Evolutionary conservation across 441 rosid genomes (phyloP).

Genomic region (Gossypium schwendimanii): DNA sequence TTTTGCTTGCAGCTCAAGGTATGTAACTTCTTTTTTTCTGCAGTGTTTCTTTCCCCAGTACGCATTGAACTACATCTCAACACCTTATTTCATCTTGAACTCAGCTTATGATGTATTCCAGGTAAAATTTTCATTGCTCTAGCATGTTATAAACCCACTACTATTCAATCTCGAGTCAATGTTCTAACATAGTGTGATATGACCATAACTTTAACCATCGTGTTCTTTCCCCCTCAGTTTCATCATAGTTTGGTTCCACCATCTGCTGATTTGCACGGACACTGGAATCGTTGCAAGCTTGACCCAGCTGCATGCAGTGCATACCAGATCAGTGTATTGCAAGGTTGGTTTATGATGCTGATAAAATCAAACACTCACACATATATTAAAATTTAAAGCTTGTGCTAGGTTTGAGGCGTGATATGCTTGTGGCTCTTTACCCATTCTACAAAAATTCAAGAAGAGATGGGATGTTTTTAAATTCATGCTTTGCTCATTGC

Average conservation of each 20-base stretch:
- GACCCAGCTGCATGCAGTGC: conserved; percentile 46
- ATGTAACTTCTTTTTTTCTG: conserved; percentile 10
- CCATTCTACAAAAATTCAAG: conserved; percentile 29
- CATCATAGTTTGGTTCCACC: conserved; percentile 64
- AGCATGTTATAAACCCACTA: conserved; percentile 1
- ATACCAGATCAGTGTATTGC: conserved; percentile 39
- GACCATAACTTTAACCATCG: conserved; percentile 1
- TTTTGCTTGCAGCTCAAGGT: neutral
- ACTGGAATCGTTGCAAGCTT: conserved; percentile 55
- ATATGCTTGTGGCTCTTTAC: conserved; percentile 41
- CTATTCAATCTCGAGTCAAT: neutral
- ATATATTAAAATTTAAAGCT: neutral
- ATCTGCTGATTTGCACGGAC: conserved; percentile 45
- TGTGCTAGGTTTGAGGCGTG: conserved; percentile 44
- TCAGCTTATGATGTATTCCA: conserved; percentile 70
- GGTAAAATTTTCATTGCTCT: conserved; percentile 26
- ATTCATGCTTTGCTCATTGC: conserved; percentile 73
- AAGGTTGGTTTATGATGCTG: conserved; percentile 29
- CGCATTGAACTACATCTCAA: conserved; percentile 37
- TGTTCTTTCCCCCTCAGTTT: conserved; percentile 35
- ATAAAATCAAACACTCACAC: neutral
- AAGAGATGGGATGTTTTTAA: conserved; percentile 60
- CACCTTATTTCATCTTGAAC: conserved; percentile 58
- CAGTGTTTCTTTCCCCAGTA: conserved; percentile 73
- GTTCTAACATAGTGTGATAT: neutral